These are phyloP conservation scores for Gossypium sturtianum DNA, from an alignment of 345 rosid genomes.

Conservation along the genomic window DNA sequence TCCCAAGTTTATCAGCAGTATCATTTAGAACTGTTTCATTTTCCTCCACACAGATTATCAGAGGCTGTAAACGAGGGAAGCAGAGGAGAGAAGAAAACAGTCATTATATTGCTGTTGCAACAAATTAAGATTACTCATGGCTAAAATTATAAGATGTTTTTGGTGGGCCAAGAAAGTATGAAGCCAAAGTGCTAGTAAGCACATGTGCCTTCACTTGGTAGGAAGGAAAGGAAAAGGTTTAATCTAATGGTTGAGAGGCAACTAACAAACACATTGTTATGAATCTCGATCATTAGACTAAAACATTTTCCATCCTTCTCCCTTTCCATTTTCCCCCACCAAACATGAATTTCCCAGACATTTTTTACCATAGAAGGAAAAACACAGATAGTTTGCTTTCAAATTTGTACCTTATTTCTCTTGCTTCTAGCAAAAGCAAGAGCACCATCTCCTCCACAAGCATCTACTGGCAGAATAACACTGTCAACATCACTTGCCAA, in stretches of 20 bases:
- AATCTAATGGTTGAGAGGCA: background rate
- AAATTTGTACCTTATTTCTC: constrained; percentile 28
- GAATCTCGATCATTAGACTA: background rate
- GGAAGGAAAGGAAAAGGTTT: background rate
- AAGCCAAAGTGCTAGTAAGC: background rate
- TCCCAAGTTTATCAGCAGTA: constrained; percentile 52
- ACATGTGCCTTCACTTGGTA: background rate
- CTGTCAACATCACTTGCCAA: constrained; percentile 49
- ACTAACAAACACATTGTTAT: background rate
- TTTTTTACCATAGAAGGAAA: background rate
- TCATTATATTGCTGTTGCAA: background rate
- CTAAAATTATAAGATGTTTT: background rate
- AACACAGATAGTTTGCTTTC: background rate
- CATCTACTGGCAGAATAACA: constrained; percentile 45
- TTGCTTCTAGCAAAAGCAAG: constrained; percentile 50
- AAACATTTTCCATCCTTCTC: background rate
- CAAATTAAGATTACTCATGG: background rate
- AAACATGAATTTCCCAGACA: background rate
- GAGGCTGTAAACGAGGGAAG: constrained; percentile 14
- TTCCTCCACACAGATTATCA: constrained; percentile 54
- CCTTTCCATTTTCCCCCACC: background rate
- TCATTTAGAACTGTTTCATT: constrained; percentile 51
- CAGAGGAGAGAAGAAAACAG: background rate
- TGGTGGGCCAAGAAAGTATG: background rate
- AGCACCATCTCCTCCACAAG: constrained; percentile 57